Evolutionary conservation across 2,329 filamentous ascomycete genomes (phyloP), one percentile per base, ranked within the genome.

Genomic region (Penicillium sp.): DNA sequence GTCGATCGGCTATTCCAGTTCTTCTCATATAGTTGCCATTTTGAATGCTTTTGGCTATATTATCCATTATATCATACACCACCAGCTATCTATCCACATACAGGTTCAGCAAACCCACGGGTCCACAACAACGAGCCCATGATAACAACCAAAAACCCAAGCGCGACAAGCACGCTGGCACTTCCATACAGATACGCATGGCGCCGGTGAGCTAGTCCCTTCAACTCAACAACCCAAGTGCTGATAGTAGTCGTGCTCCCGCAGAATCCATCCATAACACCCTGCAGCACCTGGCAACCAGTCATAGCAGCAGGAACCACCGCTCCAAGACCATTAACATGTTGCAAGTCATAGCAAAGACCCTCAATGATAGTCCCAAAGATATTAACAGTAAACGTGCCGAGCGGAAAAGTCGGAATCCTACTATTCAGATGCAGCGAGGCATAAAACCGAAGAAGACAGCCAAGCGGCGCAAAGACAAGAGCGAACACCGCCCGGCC

Each of bases 381-480:
- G 5, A 95, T 80, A 68, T 97, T 97, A 29, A 89, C 91, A 0
- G 79, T 76, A 67, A 97, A 96, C 0, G 93, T 97, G 2, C 93
- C 93, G 0, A 97, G 73, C 0, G 93, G 93, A 64, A 97, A 97
- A 0, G 82, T 77, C 0, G 85, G 73, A 0, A 86, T 65, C 21
- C 84, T 80, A 0, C 83, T 78, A 67, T 97, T 97, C n/a, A 96
- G 82, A 25, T 79, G 73, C 7, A 89, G 70, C 0, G 89, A 89
- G 1, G 84, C 74, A 70, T 91, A 93, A 77, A 90, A 96, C 4
- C 93, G 84, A 0, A 82, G 70, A 0, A 96, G 75, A 64, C 89
- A 93, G 0, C 93, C 93, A 0, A 91, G 64, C 0, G 93, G 93
- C 1, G 91, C 89, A 67, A 97, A 94, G 2, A 92, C 86, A 27